Conservation (phyloP, 2,329 filamentous ascomycete genomes). For the Stemphylium lycopersici region DNA sequence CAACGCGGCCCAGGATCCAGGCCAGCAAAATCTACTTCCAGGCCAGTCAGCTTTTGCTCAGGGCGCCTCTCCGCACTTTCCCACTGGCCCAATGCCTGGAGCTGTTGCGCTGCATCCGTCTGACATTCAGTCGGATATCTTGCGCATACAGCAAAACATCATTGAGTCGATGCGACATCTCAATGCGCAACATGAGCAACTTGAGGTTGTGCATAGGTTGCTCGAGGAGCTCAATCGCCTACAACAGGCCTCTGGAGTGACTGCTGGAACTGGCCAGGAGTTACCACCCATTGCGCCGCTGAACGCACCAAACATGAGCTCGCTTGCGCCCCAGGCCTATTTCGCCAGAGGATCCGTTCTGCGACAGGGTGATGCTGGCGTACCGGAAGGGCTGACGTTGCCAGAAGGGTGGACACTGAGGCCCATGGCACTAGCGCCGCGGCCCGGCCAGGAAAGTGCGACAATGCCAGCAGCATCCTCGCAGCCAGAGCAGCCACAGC, state of each 20-base stretch:
- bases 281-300: slow-evolving; percentile 33
- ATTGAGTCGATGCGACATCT: slow-evolving; percentile 44
- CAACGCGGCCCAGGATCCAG: slow-evolving; percentile 29
- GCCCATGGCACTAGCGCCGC: slow-evolving; percentile 37
- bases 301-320: slow-evolving; percentile 24
- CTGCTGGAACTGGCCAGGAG: slow-evolving; percentile 31
- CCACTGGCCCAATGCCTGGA: slow-evolving; percentile 23
- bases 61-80: slow-evolving; percentile 11
- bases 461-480: slow-evolving; percentile 8
- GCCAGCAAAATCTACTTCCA: slow-evolving; percentile 24
- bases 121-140: slow-evolving; percentile 45
- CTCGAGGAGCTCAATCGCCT: slow-evolving; percentile 41
- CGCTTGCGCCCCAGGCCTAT: slow-evolving; percentile 41
- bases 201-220: slow-evolving; percentile 42
- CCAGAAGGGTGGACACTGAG: slow-evolving; percentile 48
- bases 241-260: slow-evolving; percentile 38
- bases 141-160: slow-evolving; percentile 47
- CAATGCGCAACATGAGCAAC: slow-evolving; percentile 42
- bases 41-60: slow-evolving; percentile 16
- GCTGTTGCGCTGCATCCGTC: slow-evolving; percentile 37
- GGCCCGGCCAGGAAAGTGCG: slow-evolving; percentile 16
- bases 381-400: slow-evolving; percentile 45
- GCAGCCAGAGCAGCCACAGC: slow-evolving; percentile 14
- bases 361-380: slow-evolving; percentile 42
- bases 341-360: slow-evolving; percentile 40